These are phyloP conservation scores for Pugionium dolabratum DNA, from an alignment of 345 rosid species.

Conservation along the genomic window DNA sequence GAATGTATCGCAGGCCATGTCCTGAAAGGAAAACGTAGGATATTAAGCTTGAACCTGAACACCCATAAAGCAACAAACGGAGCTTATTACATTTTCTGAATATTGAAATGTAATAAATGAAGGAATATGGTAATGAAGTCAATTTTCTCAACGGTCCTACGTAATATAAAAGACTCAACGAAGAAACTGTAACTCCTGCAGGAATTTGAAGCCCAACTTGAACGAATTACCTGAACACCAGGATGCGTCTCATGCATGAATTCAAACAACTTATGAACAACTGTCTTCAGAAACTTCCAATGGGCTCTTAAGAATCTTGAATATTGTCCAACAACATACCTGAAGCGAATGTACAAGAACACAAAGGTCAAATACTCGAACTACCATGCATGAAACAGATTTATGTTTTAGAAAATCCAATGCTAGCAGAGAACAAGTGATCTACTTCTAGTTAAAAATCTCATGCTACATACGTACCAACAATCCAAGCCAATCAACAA, in stretches of 20 bases:
- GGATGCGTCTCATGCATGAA: constrained; percentile 99
- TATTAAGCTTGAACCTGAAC: not conserved
- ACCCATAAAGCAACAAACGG: not conserved
- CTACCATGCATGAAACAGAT: too few species aligned
- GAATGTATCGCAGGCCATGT: constrained; percentile 99
- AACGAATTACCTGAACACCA: constrained; percentile 81
- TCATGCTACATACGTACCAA: not conserved
- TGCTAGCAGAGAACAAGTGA: too few species aligned
- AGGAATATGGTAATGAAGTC: constrained; percentile 11
- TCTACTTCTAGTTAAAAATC: not conserved
- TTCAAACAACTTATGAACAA: constrained; percentile 96
- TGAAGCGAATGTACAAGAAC: constrained; percentile 22
- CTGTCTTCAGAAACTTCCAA: constrained; percentile 98
- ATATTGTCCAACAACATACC: constrained; percentile 99
- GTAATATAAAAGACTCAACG: constrained; percentile 22
- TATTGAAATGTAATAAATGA: constrained; percentile 4
- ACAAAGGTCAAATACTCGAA: too few species aligned
- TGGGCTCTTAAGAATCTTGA: constrained; percentile 99
- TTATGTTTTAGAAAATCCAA: too few species aligned
- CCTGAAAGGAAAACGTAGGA: constrained; percentile 50
- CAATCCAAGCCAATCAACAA: too few species aligned
- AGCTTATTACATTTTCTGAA: not conserved
- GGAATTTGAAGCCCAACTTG: too few species aligned
- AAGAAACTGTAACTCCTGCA: too few species aligned
- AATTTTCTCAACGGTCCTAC: constrained; percentile 1